These are phyloP conservation scores for Tolypocladium cylindrosporum DNA, from an alignment of 2,329 filamentous ascomycete genomes.

Conservation along the genomic window DNA sequence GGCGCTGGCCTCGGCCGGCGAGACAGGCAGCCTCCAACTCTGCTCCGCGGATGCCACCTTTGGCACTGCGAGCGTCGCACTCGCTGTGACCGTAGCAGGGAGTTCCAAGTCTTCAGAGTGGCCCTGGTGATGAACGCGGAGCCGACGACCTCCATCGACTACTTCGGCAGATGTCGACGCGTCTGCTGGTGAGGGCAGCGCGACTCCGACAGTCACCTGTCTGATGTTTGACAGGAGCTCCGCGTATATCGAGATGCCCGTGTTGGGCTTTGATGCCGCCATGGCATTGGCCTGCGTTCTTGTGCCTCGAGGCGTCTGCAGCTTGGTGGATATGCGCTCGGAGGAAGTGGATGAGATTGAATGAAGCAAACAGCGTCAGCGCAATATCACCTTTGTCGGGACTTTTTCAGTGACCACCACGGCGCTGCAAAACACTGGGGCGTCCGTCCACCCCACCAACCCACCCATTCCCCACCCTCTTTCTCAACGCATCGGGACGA, in stretches of 20 bases:
- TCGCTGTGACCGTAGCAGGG: slow-evolving; percentile 28
- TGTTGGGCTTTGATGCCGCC: slow-evolving; percentile 2
- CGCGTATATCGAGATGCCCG: slow-evolving; percentile 42
- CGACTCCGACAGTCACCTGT: slow-evolving; percentile 49
- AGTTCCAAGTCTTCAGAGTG: slow-evolving; percentile 24
- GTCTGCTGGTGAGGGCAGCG: slow-evolving; percentile 33
- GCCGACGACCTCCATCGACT: slow-evolving; percentile 30
- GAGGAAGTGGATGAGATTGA: background rate
- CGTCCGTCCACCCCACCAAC: background rate
- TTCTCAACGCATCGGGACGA: background rate
- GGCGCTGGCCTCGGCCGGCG: slow-evolving; percentile 11
- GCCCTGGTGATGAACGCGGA: slow-evolving; percentile 39
- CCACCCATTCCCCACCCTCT: background rate
- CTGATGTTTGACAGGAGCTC: slow-evolving; percentile 56
- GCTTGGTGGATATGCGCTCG: background rate
- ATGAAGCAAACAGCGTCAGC: background rate
- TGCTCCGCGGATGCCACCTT: slow-evolving; percentile 22
- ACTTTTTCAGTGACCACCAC: background rate
- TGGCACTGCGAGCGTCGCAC: slow-evolving; percentile 26
- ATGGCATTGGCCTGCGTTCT: slow-evolving; percentile 4
- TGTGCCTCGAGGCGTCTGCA: background rate
- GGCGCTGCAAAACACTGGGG: background rate
- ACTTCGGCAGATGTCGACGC: slow-evolving; percentile 33
- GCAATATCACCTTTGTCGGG: background rate
- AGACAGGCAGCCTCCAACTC: slow-evolving; percentile 45